These are phyloP conservation scores for Phytophthora sp. DNA, from an alignment of 352 stramenopile genomes.

Conservation along the genomic window DNA sequence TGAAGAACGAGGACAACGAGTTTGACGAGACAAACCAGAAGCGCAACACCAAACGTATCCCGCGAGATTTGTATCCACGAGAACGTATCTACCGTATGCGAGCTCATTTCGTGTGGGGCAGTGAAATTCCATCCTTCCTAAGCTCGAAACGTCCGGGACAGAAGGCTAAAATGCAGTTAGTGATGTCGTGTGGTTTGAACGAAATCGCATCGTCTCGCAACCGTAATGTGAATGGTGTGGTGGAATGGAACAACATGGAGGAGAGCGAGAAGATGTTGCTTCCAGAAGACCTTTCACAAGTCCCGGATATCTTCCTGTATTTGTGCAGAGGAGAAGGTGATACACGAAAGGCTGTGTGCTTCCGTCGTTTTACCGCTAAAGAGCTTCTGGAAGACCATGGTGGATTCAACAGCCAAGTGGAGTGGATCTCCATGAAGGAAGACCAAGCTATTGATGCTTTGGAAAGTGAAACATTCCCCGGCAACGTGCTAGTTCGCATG, in stretches of 20 bases:
- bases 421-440: constrained; percentile 86
- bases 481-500: constrained; percentile 80
- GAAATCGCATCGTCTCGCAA: constrained; percentile 60
- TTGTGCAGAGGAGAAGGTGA: constrained; percentile 75
- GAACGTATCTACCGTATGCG: constrained; percentile 74
- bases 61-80: constrained; percentile 60
- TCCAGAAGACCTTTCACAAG: constrained; percentile 69
- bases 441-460: constrained; percentile 83
- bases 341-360: constrained; percentile 72
- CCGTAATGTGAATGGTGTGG: constrained; percentile 79
- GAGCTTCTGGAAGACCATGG: constrained; percentile 64
- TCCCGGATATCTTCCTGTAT: constrained; percentile 91
- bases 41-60: constrained; percentile 77
- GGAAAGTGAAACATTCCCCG: constrained; percentile 79
- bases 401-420: constrained; percentile 58
- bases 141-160: constrained; percentile 74
- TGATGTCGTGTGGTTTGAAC: constrained; percentile 69
- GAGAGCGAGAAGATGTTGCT: constrained; percentile 82
- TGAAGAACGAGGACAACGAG: constrained; percentile 70
- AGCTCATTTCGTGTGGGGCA: constrained; percentile 77
- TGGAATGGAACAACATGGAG: constrained; percentile 85
- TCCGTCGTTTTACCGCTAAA: constrained; percentile 78
- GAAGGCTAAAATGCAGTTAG: constrained; percentile 80
- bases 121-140: constrained; percentile 75
- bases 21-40: constrained; percentile 88